Conservation (phyloP, 2,329 filamentous ascomycete genomes). For the Colletotrichum higginsianum region DNA sequence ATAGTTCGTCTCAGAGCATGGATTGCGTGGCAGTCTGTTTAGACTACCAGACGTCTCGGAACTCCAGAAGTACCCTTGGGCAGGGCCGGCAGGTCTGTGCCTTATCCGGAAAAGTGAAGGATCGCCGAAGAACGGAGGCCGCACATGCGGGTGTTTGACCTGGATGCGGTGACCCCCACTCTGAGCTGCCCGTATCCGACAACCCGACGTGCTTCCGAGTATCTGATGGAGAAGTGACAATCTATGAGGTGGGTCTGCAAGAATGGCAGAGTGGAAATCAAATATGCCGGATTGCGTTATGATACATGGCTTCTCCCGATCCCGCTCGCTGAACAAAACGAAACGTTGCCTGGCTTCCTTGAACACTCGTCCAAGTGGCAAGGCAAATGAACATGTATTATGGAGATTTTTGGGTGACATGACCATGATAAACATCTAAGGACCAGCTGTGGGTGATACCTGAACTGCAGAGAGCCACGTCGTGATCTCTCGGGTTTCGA, state of each 20-base stretch:
- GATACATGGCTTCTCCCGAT: no score
- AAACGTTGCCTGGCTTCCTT: no score
- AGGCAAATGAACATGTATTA: no score
- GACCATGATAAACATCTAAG: no score
- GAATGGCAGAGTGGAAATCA: neutral
- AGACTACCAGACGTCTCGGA: no score
- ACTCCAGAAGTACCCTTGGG: neutral
- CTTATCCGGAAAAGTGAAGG: neutral
- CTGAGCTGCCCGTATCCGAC: neutral
- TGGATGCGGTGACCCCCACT: neutral
- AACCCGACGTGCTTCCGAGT: neutral
- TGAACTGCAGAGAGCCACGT: no score
- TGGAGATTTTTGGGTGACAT: no score
- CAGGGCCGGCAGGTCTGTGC: neutral
- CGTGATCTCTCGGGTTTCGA: no score
- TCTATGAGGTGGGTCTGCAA: neutral
- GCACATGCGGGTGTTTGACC: neutral
- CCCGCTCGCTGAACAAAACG: neutral
- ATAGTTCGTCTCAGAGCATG: no score
- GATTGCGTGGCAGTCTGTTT: no score
- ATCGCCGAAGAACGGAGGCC: constrained; percentile 4
- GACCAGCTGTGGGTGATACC: no score
- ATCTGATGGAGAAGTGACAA: neutral
- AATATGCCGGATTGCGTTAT: neutral
- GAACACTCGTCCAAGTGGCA: no score